Base-by-base conservation (phyloP, 169 alveolate genomes). In the Plasmodium relictum region DNA sequence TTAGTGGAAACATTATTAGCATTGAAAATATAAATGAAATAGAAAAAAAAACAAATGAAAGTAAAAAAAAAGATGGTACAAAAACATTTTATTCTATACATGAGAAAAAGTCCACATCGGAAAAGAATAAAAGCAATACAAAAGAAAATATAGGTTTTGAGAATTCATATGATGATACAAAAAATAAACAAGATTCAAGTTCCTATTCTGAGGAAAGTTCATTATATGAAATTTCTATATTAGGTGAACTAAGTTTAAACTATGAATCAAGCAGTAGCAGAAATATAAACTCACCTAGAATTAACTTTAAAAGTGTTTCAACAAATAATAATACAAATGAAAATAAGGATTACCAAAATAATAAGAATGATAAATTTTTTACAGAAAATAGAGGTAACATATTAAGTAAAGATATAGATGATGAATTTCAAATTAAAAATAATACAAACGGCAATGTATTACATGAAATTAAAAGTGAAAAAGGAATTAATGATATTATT, bases 181-280 rank as follows among this genome's bases (percentile, higher is more conserved):
- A 42, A 66, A 42, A 66, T 66, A 66, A 42, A 16, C 31, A 66
- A 44, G 8, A 37, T 42, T 66, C 39, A 48, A 10, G 24, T 63
- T 26, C n/a, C 8, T 73, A 37, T n/a, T 73, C 87, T 18, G 18
- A 61, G 18, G 87, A 73, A 73, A 73, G 61, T 54, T 73, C 87
- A 20, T 14, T 58, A 14, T 73, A 73, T 26, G 88, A 76, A 62
- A 37, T 76, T 45, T 76, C 88, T 26, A 44, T 76, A 24, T 20
- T 52, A 20, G 88, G 88, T 1, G 88, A 76, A 39, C 20, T 76
- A 68, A 71, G 63, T 52, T 12, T 76, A 24, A 76, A 63, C 52
- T 76, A 42, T 76, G 63, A 76, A 8, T 63, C 54, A 41, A 54
- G 65, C n/a, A 31, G 48, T 63, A 66, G 20, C 37, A 42, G 37